Conservation (phyloP, 1,284 basidiomycete genomes). For the Athelia psychrophila region DNA sequence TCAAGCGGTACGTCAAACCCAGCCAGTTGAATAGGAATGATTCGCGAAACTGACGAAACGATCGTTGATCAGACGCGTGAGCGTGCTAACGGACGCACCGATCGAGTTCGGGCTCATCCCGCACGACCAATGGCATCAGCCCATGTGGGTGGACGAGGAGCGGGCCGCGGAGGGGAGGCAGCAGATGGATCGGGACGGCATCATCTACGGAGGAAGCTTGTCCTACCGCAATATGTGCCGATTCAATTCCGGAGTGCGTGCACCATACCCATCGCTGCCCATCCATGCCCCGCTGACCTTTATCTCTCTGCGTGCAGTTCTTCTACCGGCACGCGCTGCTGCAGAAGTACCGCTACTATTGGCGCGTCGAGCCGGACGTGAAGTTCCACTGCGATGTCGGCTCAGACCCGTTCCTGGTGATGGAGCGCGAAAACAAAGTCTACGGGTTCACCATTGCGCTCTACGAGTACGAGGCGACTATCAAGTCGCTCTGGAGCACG, state of each 20-base stretch:
- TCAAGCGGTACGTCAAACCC: constrained; percentile 30
- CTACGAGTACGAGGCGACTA: constrained; percentile 66
- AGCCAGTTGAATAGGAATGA: background rate
- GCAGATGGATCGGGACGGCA: constrained; percentile 47
- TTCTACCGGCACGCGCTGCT: constrained; percentile 19
- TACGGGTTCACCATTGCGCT: constrained; percentile 66
- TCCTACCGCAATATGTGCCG: constrained; percentile 42
- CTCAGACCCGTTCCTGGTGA: constrained; percentile 58
- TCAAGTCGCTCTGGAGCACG: constrained; percentile 63
- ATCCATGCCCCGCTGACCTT: background rate
- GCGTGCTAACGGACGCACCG: constrained; percentile 29
- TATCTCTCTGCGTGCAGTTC: background rate
- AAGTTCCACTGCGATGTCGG: constrained; percentile 59
- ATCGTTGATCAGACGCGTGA: constrained; percentile 2
- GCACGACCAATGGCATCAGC: constrained; percentile 46
- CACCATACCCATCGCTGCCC: background rate
- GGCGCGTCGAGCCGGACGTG: constrained; percentile 65
- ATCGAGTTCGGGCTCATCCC: constrained; percentile 57
- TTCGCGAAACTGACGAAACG: background rate
- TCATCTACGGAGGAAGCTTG: constrained; percentile 47
- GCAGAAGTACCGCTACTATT: constrained; percentile 56
- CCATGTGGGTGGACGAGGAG: constrained; percentile 62
- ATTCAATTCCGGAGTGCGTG: constrained; percentile 48
- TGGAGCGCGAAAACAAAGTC: constrained; percentile 59
- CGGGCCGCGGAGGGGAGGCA: constrained; percentile 48